A percentile compares a stretch with the other conserved stretches of the same genome.
Conservation (phyloP, 1,284 basidiomycete species). For the Sporisorium iseilematis-ciliati region DNA sequence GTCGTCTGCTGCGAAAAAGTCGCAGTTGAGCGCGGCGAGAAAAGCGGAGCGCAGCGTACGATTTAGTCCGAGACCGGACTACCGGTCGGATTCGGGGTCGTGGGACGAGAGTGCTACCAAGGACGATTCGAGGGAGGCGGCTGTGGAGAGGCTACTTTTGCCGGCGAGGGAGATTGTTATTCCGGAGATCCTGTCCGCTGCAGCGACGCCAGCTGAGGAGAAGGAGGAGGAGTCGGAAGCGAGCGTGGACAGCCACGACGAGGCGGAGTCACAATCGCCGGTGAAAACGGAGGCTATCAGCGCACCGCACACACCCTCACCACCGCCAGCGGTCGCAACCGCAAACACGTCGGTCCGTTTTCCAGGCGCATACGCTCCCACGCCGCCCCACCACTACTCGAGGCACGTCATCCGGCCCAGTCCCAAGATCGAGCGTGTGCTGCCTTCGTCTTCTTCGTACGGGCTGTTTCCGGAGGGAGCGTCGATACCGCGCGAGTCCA, state of each 20-base stretch:
- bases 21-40: slow-evolving; percentile 13
- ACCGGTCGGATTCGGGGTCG: slow-evolving; percentile 48
- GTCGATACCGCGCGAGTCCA: slow-evolving; percentile 35
- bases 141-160: slow-evolving; percentile 16
- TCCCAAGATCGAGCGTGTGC: slow-evolving; percentile 20
- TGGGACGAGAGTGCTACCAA: slow-evolving; percentile 36
- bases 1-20: slow-evolving; percentile 23
- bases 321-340: background rate
- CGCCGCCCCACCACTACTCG: slow-evolving; percentile 36
- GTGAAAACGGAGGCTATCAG: slow-evolving; percentile 9
- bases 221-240: background rate
- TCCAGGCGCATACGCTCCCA: slow-evolving; percentile 34
- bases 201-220: background rate
- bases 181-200: slow-evolving; percentile 26
- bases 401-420: slow-evolving; percentile 42
- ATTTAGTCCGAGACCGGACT: slow-evolving; percentile 50
- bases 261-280: background rate
- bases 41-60: slow-evolving; percentile 41
- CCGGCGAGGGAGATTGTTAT: slow-evolving; percentile 26
- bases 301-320: slow-evolving; percentile 30
- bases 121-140: slow-evolving; percentile 17
- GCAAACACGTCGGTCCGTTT: slow-evolving; percentile 21
- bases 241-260: background rate
- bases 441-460: background rate
- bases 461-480: slow-evolving; percentile 11